Evolutionary conservation across 805 yeast species (phyloP).

Genomic region (Blastobotrys attinorum): DNA sequence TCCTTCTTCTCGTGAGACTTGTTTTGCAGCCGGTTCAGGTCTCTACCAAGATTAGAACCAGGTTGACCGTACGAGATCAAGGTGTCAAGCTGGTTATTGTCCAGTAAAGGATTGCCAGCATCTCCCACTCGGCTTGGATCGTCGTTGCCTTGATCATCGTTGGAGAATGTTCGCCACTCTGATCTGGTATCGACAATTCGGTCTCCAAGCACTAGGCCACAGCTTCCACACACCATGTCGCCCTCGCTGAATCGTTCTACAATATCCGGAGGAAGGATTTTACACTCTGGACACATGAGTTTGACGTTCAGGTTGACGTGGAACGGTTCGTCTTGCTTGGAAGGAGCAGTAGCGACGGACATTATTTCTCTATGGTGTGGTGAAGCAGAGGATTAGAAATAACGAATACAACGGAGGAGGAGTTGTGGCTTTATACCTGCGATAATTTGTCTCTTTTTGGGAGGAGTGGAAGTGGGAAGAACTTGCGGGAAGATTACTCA

Average conservation of each 20-base stretch:
- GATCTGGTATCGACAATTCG: conserved; percentile 90
- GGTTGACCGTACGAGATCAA: conserved; percentile 84
- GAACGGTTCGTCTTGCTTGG: conserved; percentile 14
- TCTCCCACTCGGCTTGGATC: conserved; percentile 99
- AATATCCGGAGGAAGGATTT: conserved; percentile 89
- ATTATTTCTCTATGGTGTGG: too few species aligned
- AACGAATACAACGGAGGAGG: too few species aligned
- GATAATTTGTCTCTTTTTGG: too few species aligned
- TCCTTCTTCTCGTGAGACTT: conserved; percentile 84
- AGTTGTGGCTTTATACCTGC: background rate
- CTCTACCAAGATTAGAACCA: conserved; percentile 80
- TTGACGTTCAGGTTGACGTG: conserved; percentile 65
- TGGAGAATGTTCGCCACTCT: conserved; percentile 97
- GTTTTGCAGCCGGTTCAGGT: conserved; percentile 82
- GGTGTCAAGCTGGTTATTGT: conserved; percentile 85
- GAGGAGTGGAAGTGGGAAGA: too few species aligned
- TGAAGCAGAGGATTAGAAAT: too few species aligned
- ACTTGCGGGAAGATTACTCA: too few species aligned
- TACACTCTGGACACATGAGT: conserved; percentile 91
- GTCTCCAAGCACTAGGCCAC: conserved; percentile 90
- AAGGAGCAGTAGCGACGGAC: background rate
- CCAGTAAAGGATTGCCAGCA: conserved; percentile 86
- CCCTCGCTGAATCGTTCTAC: conserved; percentile 96
- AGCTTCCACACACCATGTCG: conserved; percentile 95
- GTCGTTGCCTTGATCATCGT: conserved; percentile 96